Evolutionary conservation across 1,139 yeast species (phyloP), one percentile per base, ranked within the genome.

Genomic region (Suhomyces coccinellae): DNA sequence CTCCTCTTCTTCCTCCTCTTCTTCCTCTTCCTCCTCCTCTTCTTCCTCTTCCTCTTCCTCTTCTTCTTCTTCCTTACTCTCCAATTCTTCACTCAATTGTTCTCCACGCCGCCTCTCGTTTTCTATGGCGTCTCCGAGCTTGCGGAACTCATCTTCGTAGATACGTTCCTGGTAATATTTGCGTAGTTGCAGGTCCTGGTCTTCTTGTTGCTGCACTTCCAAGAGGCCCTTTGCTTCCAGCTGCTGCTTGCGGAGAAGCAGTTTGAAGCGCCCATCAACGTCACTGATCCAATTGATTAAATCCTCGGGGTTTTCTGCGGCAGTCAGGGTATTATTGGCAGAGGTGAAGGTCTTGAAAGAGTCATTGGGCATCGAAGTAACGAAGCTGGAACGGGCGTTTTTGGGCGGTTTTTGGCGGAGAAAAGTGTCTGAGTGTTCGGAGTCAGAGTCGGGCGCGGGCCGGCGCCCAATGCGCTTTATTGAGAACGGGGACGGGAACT

Each of bases 201-300:
- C 57, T 15, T 63, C 37, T 33, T 66, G 63, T 27, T 60, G 56
- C 11, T 66, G 60, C 29, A 75, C 65, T 28, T 53, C 52, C n/a
- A 41, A 29, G 34, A 48, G 38, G 7, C 34, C 17, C 29, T 56
- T 48, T 37, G 72, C 71, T 40, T 76, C 77, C 20, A 63, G 59
- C 14, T 63, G 58, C 46, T 80, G 76, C 3, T 62, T 52, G 30
- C 66, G 61, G 24, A 79, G 57, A 5, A 77, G 68, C 2, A 58
- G 46, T 41, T 65, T 59, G 4, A 80, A 79, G 44, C 80, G 66
- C 4, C 52, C 45, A 41, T 76, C 75, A 38, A 82, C 60, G 5
- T 71, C 66, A 36, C 73, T 71, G 28, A 82, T 73, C 87, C 87
- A 82, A 17, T 65, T 58, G 9, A 77, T 63, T n/a, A 80, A 52